Percentiles rank a stretch among this genome's conserved stretches.
These are phyloP conservation scores for Myxozyma geophila DNA, from an alignment of 805 yeast genomes.

Conservation along the genomic window DNA sequence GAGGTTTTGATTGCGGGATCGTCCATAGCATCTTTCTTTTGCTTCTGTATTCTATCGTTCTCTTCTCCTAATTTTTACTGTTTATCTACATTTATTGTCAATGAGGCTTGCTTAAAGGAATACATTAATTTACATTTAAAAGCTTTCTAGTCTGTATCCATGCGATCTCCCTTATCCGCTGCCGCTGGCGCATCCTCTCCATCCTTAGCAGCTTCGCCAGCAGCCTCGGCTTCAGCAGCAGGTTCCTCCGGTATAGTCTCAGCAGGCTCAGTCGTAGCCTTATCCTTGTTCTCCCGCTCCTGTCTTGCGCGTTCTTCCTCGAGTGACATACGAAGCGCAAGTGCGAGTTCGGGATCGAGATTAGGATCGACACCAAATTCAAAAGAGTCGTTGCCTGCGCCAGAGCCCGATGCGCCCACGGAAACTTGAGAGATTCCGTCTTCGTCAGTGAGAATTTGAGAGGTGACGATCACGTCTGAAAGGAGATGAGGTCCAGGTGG, in stretches of 20 bases:
- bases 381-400: constrained; percentile 47
- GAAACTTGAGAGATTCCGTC: constrained; percentile 50
- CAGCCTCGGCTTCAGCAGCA: constrained; percentile 17
- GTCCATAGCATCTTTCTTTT: neutral
- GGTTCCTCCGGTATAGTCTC: constrained; percentile 33
- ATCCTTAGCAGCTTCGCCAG: constrained; percentile 4
- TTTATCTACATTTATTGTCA: neutral
- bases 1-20: constrained; percentile 17
- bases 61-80: neutral
- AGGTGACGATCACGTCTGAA: constrained; percentile 77
- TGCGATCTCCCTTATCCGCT: constrained; percentile 10
- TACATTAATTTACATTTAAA: neutral
- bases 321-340: constrained; percentile 90
- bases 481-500: constrained; percentile 87
- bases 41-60: neutral
- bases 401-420: constrained; percentile 52
- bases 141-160: constrained; percentile 32
- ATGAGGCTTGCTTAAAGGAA: neutral
- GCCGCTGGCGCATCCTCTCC: neutral
- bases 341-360: constrained; percentile 95
- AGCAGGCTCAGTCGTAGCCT: constrained; percentile 9
- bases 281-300: constrained; percentile 55
- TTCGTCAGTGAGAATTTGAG: constrained; percentile 72
- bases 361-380: constrained; percentile 81
- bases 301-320: constrained; percentile 95